Percentiles rank a stretch among this genome's conserved stretches.
phyloP scores from a whole-genome alignment of 2,329 filamentous ascomycete genomes.

The Fusarium guadeloupense region DNA sequence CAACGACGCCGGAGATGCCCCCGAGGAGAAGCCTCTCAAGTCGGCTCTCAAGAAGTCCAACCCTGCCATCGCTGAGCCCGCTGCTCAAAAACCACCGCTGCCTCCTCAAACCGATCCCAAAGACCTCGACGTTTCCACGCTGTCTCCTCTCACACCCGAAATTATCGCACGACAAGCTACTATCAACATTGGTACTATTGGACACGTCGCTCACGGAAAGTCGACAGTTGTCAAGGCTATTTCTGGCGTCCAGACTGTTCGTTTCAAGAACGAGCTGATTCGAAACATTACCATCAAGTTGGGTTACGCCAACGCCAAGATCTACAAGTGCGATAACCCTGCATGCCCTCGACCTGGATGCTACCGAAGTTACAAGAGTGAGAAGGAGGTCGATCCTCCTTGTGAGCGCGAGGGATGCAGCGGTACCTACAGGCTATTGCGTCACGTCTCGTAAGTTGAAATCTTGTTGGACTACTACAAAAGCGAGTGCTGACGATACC shows the following conservation, averaged over 20 bases:
- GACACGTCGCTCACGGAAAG: slow-evolving; percentile 98
- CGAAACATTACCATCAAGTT: slow-evolving; percentile 99
- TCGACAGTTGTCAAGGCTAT: slow-evolving; percentile 99
- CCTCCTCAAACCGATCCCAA: slow-evolving; percentile 94
- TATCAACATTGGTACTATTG: slow-evolving; percentile 98
- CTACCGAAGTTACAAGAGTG: slow-evolving; percentile 97
- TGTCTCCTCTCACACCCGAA: slow-evolving; percentile 90
- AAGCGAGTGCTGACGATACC: slow-evolving; percentile 32
- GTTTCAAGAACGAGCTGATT: slow-evolving; percentile 99
- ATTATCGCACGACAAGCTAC: slow-evolving; percentile 98
- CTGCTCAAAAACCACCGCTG: slow-evolving; percentile 62
- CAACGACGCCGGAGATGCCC: slow-evolving; percentile 65
- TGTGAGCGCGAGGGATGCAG: slow-evolving; percentile 93
- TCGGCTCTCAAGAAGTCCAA: slow-evolving; percentile 82
- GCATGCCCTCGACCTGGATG: slow-evolving; percentile 94
- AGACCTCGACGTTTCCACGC: slow-evolving; percentile 80
- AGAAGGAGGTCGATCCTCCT: slow-evolving; percentile 96
- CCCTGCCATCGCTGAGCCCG: slow-evolving; percentile 64
- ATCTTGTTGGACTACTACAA: neutral
- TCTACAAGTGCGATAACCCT: slow-evolving; percentile 96
- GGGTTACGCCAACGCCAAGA: slow-evolving; percentile 98
- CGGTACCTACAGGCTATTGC: slow-evolving; percentile 86
- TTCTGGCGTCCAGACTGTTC: slow-evolving; percentile 96
- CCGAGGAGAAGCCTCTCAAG: slow-evolving; percentile 75
- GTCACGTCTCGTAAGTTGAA: slow-evolving; percentile 85